Evolutionary conservation across 495 filamentous ascomycete genomes (phyloP).

Genomic region (Ascobolus immersus): DNA sequence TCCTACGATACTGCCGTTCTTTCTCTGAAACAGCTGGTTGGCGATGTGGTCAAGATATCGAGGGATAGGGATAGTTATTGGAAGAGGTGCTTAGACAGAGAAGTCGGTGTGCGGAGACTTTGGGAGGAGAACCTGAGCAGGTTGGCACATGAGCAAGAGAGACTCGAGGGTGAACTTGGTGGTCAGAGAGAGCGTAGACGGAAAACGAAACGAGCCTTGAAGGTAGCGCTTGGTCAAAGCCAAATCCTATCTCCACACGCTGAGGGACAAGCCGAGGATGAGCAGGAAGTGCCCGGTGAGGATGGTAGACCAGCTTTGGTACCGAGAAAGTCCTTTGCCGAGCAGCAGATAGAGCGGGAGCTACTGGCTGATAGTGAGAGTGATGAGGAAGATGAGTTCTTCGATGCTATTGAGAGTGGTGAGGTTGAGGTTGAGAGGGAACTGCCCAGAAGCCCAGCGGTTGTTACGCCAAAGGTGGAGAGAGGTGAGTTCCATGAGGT

Average conservation of each 20-base stretch:
- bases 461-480: constrained; percentile 20
- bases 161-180: constrained; percentile 59
- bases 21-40: constrained; percentile 63
- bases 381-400: constrained; percentile 81
- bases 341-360: too few species aligned
- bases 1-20: constrained; percentile 76
- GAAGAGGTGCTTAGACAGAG: constrained; percentile 79
- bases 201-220: constrained; percentile 66
- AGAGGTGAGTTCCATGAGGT: constrained; percentile 20
- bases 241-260: too few species aligned
- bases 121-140: constrained; percentile 98
- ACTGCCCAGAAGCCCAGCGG: constrained; percentile 20
- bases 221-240: too few species aligned
- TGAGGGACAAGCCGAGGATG: too few species aligned
- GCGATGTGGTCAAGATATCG: constrained; percentile 72
- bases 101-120: constrained; percentile 65
- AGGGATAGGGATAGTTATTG: constrained; percentile 85
- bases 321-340: too few species aligned
- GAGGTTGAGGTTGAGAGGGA: constrained; percentile 52
- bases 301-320: too few species aligned
- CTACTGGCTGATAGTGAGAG: constrained; percentile 29
- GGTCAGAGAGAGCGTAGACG: constrained; percentile 77
- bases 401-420: constrained; percentile 84
- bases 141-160: constrained; percentile 78
- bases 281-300: constrained; percentile 7